Conservation (phyloP, 2,329 filamentous ascomycete genomes). For the Fusarium praegraminearum region DNA sequence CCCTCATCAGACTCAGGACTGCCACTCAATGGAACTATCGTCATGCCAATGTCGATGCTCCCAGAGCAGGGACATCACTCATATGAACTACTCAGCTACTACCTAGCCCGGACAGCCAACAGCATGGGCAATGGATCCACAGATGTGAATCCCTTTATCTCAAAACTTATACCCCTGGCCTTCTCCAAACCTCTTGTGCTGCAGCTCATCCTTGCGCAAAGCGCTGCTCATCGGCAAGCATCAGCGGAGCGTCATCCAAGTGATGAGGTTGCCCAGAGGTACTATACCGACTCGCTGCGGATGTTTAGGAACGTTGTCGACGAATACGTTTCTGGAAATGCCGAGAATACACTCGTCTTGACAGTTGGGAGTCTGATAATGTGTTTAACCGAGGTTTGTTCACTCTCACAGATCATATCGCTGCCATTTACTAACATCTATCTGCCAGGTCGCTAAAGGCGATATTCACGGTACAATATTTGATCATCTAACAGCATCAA, state of each 20-base stretch:
- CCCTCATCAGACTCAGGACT: conserved; percentile 9
- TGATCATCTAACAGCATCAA: conserved; percentile 59
- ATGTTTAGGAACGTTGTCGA: conserved; percentile 54
- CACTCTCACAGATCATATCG: background rate
- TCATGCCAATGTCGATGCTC: conserved; percentile 48
- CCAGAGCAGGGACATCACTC: conserved; percentile 52
- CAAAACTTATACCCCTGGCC: conserved; percentile 59
- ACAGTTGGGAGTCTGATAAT: conserved; percentile 60
- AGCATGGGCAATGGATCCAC: conserved; percentile 63
- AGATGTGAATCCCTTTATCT: conserved; percentile 59
- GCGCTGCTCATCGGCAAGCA: conserved; percentile 55
- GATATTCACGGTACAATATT: conserved; percentile 61
- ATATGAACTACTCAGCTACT: conserved; percentile 60
- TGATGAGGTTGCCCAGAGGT: conserved; percentile 51
- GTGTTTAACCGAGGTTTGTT: conserved; percentile 61
- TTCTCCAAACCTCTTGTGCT: conserved; percentile 60
- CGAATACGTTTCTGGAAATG: conserved; percentile 52
- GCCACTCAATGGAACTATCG: conserved; percentile 36
- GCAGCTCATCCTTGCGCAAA: conserved; percentile 61
- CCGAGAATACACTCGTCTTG: conserved; percentile 54
- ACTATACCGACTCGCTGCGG: conserved; percentile 54
- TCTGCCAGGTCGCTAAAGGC: conserved; percentile 53
- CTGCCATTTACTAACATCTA: conserved; percentile 16
- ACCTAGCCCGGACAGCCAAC: conserved; percentile 57
- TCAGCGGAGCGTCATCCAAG: conserved; percentile 45